Evolutionary conservation across 352 stramenopile species (phyloP).

Genomic region (Phytopythium boreale): DNA sequence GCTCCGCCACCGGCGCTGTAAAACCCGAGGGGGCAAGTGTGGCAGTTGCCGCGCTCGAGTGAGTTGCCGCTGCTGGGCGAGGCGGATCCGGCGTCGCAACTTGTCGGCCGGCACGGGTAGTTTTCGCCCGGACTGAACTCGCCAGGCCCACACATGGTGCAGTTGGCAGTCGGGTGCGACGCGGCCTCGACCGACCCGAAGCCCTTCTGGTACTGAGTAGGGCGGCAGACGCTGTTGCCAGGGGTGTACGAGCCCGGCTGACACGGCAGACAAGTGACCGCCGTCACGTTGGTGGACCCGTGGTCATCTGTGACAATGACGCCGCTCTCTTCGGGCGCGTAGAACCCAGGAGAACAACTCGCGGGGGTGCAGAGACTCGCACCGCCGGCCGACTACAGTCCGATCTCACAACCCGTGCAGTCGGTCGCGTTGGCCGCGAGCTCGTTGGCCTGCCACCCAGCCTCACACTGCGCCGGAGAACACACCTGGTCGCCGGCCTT

Average conservation of each 20-base stretch:
- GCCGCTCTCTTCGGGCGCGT: slow-evolving; percentile 26
- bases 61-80: slow-evolving; percentile 27
- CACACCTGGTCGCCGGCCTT: slow-evolving; percentile 18
- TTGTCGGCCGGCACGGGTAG: slow-evolving; percentile 37
- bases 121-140: slow-evolving; percentile 45
- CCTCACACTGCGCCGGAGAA: slow-evolving; percentile 26
- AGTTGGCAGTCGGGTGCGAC: slow-evolving; percentile 36
- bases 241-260: slow-evolving; percentile 35
- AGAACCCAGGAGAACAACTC: slow-evolving; percentile 33
- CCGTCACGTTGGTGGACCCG: slow-evolving; percentile 6
- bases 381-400: slow-evolving; percentile 35
- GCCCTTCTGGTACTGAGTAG: slow-evolving; percentile 29
- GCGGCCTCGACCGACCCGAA: slow-evolving; percentile 35
- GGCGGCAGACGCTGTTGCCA: slow-evolving; percentile 31
- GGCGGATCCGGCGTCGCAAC: slow-evolving; percentile 26
- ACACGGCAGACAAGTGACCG: slow-evolving; percentile 24
- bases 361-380: slow-evolving; percentile 25
- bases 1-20: slow-evolving; percentile 30
- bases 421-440: slow-evolving; percentile 34
- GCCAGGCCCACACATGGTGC: slow-evolving; percentile 32
- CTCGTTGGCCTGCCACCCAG: slow-evolving; percentile 36
- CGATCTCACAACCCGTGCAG: slow-evolving; percentile 42
- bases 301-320: slow-evolving; percentile 1
- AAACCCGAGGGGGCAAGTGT: slow-evolving; percentile 32
- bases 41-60: slow-evolving; percentile 46